Base-by-base conservation (phyloP, 345 rosid genomes). In the Lenwebbia sp. region DNA sequence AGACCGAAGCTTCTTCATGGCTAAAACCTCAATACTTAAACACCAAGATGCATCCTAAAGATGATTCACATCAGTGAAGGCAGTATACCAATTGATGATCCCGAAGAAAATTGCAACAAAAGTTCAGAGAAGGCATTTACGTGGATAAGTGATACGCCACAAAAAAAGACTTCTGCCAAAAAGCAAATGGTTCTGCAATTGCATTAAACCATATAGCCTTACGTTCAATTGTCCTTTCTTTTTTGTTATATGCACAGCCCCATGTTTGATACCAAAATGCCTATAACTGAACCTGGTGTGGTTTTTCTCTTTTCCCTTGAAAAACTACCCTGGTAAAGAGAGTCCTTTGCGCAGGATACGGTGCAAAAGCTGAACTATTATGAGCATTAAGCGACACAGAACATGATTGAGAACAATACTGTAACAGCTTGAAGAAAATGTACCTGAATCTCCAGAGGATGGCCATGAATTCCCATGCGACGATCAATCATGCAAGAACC, bases 401-500 rank as follows among this genome's bases (percentile, higher is more conserved):
- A 51, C 51, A 83, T 10, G 26, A 15, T 82, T 83, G 47, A 52
- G 52, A 54, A 56, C 56, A 60, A 53, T 83, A 83, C 33, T 19
- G 8, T 47, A 52, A 53, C 57, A 51, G 25, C 44, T 40, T 25
- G 9, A 40, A 37, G 47, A 37, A 75, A 54, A 54, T 37, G 88
- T 83, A 96, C 99, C 95, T 96, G 99, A 82, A 96, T 96, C 90
- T 96, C 98, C 85, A 96, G 84, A 88, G 99, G 98, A 86, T 96
- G 98, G 82, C 99, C 99, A 89, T 96, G 98, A 90, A 96, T 96
- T 87, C 98, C 99, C 98, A 96, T 96, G 53, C 98, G 95, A 57
- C 99, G 98, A 87, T 96, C 99, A 88, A 96, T 96, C 99, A 96
- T 96, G 92, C 99, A 96, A 65, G 99, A 95, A 30, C 98, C 99